A percentile compares a stretch with the other conserved stretches of the same genome.
Evolutionary conservation across 2,329 filamentous ascomycete species (phyloP).

Genomic region (Aspergillus ruber): DNA sequence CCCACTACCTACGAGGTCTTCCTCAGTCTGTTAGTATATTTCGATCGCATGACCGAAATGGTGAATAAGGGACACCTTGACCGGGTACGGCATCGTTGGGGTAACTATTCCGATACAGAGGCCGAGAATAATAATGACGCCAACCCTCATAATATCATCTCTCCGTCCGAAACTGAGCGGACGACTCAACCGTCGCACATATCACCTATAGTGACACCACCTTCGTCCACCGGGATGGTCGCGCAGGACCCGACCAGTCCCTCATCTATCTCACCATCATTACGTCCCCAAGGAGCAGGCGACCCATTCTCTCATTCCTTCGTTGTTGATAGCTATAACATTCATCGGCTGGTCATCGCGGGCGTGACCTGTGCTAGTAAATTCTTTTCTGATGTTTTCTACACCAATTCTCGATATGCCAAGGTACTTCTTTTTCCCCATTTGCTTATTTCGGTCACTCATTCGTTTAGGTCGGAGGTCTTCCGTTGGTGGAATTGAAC

Average conservation of each 20-base stretch:
- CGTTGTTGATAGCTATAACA: constrained; percentile 98
- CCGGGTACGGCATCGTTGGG: constrained; percentile 39
- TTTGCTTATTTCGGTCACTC: not conserved
- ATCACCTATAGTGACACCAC: constrained; percentile 31
- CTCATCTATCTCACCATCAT: constrained; percentile 27
- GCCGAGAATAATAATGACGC: not conserved
- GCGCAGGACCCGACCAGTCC: constrained; percentile 30
- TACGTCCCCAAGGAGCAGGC: constrained; percentile 36
- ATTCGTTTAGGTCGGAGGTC: constrained; percentile 69
- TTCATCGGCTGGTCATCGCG: constrained; percentile 91
- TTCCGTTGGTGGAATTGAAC: constrained; percentile 87
- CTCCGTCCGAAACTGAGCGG: constrained; percentile 14
- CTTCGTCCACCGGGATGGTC: constrained; percentile 26
- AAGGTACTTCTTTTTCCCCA: constrained; percentile 59
- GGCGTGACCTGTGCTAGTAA: constrained; percentile 98
- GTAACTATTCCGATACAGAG: constrained; percentile 11
- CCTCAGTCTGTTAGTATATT: constrained; percentile 88
- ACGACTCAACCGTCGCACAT: constrained; percentile 18
- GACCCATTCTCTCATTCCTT: constrained; percentile 66
- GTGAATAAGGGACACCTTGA: constrained; percentile 77
- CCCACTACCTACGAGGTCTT: constrained; percentile 98
- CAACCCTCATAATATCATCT: not conserved
- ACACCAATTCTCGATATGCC: constrained; percentile 97
- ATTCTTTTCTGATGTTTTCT: constrained; percentile 98
- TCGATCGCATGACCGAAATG: constrained; percentile 96